These are phyloP conservation scores for Periconia sp. DNA, from an alignment of 2,329 filamentous ascomycete species.

Conservation along the genomic window DNA sequence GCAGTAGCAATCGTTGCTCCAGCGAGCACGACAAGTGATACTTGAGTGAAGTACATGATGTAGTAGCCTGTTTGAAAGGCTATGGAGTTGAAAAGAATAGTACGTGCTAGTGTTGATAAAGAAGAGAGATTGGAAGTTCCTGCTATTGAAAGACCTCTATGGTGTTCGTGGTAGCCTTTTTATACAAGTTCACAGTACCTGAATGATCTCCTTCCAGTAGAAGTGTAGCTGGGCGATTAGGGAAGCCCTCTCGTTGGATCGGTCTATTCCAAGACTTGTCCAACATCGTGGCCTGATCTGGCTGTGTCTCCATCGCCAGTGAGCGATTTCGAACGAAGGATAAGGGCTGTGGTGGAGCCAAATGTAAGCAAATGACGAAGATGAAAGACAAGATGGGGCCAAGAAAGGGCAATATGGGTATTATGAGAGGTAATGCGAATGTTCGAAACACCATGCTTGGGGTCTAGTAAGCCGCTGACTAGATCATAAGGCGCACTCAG, in stretches of 20 bases:
- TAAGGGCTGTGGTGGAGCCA: slow-evolving; percentile 3
- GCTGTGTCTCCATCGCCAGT: slow-evolving; percentile 4
- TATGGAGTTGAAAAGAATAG: slow-evolving; percentile 5
- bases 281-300: slow-evolving; percentile 2
- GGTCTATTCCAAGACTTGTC: slow-evolving; percentile 1
- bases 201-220: slow-evolving; percentile 4
- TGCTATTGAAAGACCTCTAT: slow-evolving; percentile 5
- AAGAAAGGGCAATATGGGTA: slow-evolving; percentile 4
- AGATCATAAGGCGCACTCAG: slow-evolving; percentile 3
- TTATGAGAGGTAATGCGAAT: slow-evolving; percentile 3
- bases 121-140: slow-evolving; percentile 4
- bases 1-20: slow-evolving; percentile 4
- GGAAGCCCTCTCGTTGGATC: background rate
- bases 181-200: slow-evolving; percentile 7
- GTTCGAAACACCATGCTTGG: slow-evolving; percentile 4
- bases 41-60: slow-evolving; percentile 5
- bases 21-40: slow-evolving; percentile 4
- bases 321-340: slow-evolving; percentile 2
- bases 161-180: slow-evolving; percentile 7
- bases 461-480: slow-evolving; percentile 3
- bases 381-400: slow-evolving; percentile 4
- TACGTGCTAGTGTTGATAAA: slow-evolving; percentile 4
- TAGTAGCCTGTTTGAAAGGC: slow-evolving; percentile 5
- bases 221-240: background rate
- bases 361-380: slow-evolving; percentile 4